Evolutionary conservation across 2,329 filamentous ascomycete genomes (phyloP).

Genomic region (Rutstroemia sp.): DNA sequence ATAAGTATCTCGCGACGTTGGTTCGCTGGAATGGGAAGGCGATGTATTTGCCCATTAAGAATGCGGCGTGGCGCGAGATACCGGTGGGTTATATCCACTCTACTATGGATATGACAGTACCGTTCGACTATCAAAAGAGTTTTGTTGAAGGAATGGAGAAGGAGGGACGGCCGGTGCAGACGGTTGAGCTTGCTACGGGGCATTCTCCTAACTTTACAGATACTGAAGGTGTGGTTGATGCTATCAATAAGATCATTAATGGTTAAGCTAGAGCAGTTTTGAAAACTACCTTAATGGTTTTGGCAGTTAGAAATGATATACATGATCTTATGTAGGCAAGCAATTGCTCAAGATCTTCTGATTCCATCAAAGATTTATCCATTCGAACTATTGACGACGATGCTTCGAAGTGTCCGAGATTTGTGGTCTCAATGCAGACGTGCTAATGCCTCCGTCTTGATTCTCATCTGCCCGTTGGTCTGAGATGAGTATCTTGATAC

Average conservation of each 20-base stretch:
- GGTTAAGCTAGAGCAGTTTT: too few species aligned
- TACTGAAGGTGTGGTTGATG: constrained; percentile 9
- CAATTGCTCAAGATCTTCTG: too few species aligned
- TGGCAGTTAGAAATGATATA: too few species aligned
- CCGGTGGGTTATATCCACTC: constrained; percentile 7
- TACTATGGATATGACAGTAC: constrained; percentile 10
- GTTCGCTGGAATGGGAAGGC: constrained; percentile 10
- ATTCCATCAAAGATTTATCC: too few species aligned
- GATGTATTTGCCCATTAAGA: constrained; percentile 7
- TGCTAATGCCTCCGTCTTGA: too few species aligned
- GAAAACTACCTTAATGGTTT: too few species aligned
- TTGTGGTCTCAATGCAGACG: too few species aligned
- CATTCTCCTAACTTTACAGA: constrained; percentile 12
- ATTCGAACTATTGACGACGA: too few species aligned
- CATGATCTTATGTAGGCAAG: too few species aligned
- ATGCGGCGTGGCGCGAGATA: constrained; percentile 11
- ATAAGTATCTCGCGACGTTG: constrained; percentile 1
- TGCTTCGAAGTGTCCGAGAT: too few species aligned
- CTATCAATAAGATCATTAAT: not conserved
- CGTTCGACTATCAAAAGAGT: constrained; percentile 9
- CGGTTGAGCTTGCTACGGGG: constrained; percentile 8
- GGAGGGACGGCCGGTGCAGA: constrained; percentile 2
- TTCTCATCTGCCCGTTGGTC: too few species aligned
- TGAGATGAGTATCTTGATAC: too few species aligned
- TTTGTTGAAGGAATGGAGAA: constrained; percentile 8